Percentiles rank a stretch among this genome's conserved stretches.
phyloP scores from a whole-genome alignment of 1,284 basidiomycete species.

The Trichosporon inkin region DNA sequence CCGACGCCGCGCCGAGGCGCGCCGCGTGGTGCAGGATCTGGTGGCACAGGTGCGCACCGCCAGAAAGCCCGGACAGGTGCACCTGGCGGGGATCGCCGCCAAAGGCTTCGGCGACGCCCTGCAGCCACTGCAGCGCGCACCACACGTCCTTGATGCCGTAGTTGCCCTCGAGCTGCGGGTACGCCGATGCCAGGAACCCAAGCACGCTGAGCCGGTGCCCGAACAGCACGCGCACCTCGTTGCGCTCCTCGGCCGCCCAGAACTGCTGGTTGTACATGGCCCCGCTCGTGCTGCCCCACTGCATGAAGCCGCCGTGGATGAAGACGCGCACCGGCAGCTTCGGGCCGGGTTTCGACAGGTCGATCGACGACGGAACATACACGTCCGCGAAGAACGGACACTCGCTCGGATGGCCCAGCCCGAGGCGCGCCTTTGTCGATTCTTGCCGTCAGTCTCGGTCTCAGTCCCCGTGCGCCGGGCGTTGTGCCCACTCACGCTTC shows the following conservation, averaged over 20 bases:
- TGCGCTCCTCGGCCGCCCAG: conserved; percentile 60
- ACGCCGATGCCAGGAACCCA: conserved; percentile 65
- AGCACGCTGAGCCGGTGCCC: conserved; percentile 56
- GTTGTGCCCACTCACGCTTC: conserved; percentile 51
- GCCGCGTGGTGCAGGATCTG: conserved; percentile 68
- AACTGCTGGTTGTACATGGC: conserved; percentile 59
- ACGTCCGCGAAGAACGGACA: conserved; percentile 73
- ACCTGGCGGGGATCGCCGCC: conserved; percentile 58
- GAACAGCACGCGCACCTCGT: conserved; percentile 61
- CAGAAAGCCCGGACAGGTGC: conserved; percentile 64
- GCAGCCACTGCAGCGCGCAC: conserved; percentile 61
- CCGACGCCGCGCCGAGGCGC: conserved; percentile 51
- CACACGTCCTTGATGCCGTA: conserved; percentile 74
- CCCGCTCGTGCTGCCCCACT: conserved; percentile 65
- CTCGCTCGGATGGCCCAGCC: conserved; percentile 63
- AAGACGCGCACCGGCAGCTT: conserved; percentile 67
- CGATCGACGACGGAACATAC: conserved; percentile 54
- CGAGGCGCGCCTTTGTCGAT: conserved; percentile 39
- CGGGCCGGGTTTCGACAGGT: conserved; percentile 48
- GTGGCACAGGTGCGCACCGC: conserved; percentile 70
- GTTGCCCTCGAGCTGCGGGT: conserved; percentile 60
- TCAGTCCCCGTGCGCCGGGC: neutral
- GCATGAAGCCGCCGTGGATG: conserved; percentile 74
- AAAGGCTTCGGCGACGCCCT: conserved; percentile 58
- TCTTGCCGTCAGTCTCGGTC: neutral